These are phyloP conservation scores for Brassica rapa DNA, from an alignment of 345 rosid genomes.

Conservation along the genomic window DNA sequence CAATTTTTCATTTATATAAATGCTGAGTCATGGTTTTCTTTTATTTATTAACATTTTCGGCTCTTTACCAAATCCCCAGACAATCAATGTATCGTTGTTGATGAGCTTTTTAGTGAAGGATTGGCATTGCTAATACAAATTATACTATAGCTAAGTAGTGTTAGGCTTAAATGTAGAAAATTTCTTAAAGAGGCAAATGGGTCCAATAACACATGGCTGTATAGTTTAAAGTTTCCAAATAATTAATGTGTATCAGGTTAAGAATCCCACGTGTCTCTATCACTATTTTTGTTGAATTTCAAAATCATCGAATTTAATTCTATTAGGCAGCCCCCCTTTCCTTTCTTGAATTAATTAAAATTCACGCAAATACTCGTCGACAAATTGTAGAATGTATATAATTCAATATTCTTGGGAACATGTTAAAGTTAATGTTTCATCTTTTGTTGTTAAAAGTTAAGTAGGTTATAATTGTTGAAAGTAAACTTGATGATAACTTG, in stretches of 20 bases:
- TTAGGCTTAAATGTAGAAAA: slow-evolving; percentile 16
- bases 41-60: slow-evolving; percentile 8
- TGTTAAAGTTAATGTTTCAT: background rate
- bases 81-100: slow-evolving; percentile 2
- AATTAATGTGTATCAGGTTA: background rate
- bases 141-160: background rate
- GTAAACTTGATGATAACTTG: too few species aligned
- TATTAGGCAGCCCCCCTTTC: too few species aligned
- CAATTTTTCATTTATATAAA: background rate
- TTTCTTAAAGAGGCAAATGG: slow-evolving; percentile 28
- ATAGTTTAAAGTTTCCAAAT: slow-evolving; percentile 31
- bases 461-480: background rate
- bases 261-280: slow-evolving; percentile 41
- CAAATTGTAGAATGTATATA: background rate
- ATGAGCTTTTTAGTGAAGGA: slow-evolving; percentile 31
- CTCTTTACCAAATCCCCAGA: slow-evolving; percentile 27
- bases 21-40: slow-evolving; percentile 7
- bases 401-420: background rate
- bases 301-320: slow-evolving; percentile 16
- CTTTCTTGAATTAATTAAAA: background rate
- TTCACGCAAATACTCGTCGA: background rate
- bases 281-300: slow-evolving; percentile 25
- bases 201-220: slow-evolving; percentile 38
- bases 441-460: background rate
- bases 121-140: slow-evolving; percentile 19